Base-by-base conservation (phyloP, 2,329 filamentous ascomycete species). In the Calonectria pseudoreteaudii region DNA sequence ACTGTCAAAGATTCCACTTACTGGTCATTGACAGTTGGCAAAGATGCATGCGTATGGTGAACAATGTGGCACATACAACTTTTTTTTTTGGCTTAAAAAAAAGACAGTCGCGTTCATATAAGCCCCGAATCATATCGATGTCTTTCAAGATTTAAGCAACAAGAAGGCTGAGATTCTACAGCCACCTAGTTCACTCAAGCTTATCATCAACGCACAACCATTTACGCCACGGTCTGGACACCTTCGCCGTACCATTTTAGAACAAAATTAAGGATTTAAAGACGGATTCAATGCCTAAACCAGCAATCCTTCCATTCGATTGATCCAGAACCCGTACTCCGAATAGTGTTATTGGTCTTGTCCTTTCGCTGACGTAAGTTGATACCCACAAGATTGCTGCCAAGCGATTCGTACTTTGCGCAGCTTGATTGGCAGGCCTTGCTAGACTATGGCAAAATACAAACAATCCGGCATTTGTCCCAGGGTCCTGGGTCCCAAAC, bases 1-100 rank as follows among this genome's bases (percentile, higher is more conserved):
- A 23, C n/a, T 4, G 18, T n/a, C 9, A 10, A 11, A 13, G 10
- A 47, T 9, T 20, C n/a, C 18, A n/a, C 18, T 44, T 18, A n/a
- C 18, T 44, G 10, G 18, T n/a, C 41, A 8, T 44, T 44, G 18
- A n/a, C 41, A 44, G 10, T 20, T 47, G n/a, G n/a, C 23, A 2
- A 47, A 47, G 44, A n/a, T 18, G n/a, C 20, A 47, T 47, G 10
- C n/a, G 7, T 2, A 10, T 23, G 20, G 44, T 47, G 10, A 13
- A 5, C 13, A 10, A 1, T 23, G 20, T 13, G 5, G 4, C 10
- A 4, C 2, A 23, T 8, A 47, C 5, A 1, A 3, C 4, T 4
- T 23, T 23, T 11, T 47, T 47, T 47, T 6, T 23, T 13, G 1
- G 1, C 44, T 23, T n/a, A n/a, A n/a, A n/a, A n/a, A n/a, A n/a